phyloP scores from a whole-genome alignment of 1,284 basidiomycete genomes.

The Boletellus deceptivus region DNA sequence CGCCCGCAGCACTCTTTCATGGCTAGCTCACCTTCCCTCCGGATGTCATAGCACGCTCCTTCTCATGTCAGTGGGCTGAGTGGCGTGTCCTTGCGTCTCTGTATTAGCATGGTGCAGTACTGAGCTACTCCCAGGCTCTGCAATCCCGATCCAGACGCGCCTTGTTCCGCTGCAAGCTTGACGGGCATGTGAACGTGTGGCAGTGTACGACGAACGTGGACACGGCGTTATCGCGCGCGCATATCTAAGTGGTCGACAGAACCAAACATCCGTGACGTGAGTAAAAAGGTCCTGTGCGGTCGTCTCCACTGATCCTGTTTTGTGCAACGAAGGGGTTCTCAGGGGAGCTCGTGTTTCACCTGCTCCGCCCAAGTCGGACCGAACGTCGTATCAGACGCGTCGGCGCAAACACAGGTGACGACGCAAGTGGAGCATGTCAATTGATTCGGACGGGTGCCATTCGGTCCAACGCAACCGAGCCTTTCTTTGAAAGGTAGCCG shows the following conservation, averaged over 20 bases:
- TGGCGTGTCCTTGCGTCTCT: no score
- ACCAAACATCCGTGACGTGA: constrained; percentile 3
- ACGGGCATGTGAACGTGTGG: constrained; percentile 8
- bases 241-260: neutral
- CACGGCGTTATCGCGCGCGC: neutral
- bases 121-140: neutral
- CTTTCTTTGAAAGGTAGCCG: no score
- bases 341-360: constrained; percentile 13
- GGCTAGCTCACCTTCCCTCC: no score
- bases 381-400: neutral
- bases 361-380: neutral
- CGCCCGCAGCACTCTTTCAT: no score
- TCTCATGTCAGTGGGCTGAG: no score
- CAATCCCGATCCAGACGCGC: neutral
- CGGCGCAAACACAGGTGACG: neutral
- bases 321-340: constrained; percentile 4
- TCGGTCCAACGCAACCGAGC: no score
- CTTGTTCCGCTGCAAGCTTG: neutral
- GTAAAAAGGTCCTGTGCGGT: neutral
- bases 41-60: no score
- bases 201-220: constrained; percentile 1
- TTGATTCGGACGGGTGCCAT: no score
- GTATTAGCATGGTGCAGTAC: no score
- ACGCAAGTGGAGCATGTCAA: neutral
- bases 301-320: neutral